Evolutionary conservation across 805 yeast genomes (phyloP).

Genomic region (Metschnikowia gruessii): DNA sequence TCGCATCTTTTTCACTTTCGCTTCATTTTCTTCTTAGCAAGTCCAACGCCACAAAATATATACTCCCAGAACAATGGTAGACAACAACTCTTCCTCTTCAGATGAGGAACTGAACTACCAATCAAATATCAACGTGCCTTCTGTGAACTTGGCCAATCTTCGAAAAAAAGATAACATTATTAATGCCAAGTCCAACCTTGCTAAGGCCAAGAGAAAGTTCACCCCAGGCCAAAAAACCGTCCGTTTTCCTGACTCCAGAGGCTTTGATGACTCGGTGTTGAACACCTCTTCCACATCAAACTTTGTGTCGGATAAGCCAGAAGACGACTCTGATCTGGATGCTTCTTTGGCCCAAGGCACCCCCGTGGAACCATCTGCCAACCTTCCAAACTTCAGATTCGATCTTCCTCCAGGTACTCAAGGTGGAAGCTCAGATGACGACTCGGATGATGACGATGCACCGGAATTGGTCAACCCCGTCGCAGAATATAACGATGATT

Average conservation of each 20-base stretch:
- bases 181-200: slow-evolving; percentile 17
- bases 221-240: slow-evolving; percentile 23
- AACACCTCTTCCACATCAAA: slow-evolving; percentile 25
- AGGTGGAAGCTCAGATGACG: slow-evolving; percentile 5
- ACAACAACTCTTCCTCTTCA: slow-evolving; percentile 21
- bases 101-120: slow-evolving; percentile 30
- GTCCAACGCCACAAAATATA: background rate
- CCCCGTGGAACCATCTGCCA: slow-evolving; percentile 1
- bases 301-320: slow-evolving; percentile 11
- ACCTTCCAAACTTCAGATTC: slow-evolving; percentile 18
- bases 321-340: slow-evolving; percentile 21
- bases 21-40: background rate
- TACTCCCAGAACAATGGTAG: background rate
- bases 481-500: slow-evolving; percentile 16
- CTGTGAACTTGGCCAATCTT: slow-evolving; percentile 29
- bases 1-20: background rate
- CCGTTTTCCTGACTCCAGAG: slow-evolving; percentile 29
- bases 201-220: slow-evolving; percentile 23
- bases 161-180: slow-evolving; percentile 17
- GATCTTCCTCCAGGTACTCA: slow-evolving; percentile 8
- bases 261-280: slow-evolving; percentile 28
- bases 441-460: slow-evolving; percentile 8
- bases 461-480: slow-evolving; percentile 9
- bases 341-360: slow-evolving; percentile 5
- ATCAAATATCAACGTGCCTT: slow-evolving; percentile 33